These are phyloP conservation scores for Gypsophila paniculata DNA, from an alignment of 179 eudicot species.

Conservation along the genomic window DNA sequence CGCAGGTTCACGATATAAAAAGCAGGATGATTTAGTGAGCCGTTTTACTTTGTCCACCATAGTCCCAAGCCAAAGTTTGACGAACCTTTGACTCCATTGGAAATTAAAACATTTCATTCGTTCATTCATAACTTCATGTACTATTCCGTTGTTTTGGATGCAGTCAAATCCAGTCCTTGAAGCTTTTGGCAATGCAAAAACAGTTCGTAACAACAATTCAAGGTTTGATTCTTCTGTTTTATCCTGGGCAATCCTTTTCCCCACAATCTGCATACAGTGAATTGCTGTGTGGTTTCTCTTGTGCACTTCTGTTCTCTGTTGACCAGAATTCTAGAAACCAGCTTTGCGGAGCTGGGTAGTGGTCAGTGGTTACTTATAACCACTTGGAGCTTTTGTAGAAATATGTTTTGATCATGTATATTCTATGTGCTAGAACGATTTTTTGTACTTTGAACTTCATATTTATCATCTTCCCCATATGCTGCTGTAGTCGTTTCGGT, in stretches of 20 bases:
- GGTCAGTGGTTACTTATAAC: neutral
- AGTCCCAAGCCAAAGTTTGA: neutral
- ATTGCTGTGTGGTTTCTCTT: neutral
- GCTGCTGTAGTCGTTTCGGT: slow-evolving; percentile 80
- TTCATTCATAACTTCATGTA: neutral
- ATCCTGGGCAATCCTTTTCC: slow-evolving; percentile 2
- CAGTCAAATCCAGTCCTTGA: slow-evolving; percentile 98
- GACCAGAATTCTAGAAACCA: neutral
- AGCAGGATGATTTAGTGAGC: neutral
- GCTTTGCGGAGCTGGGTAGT: neutral
- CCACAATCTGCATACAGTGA: neutral
- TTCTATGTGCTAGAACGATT: neutral
- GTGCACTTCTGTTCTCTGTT: neutral
- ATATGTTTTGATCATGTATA: neutral
- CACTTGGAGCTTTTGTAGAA: neutral
- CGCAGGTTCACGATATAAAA: neutral
- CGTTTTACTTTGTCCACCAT: too few species aligned
- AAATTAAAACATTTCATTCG: neutral
- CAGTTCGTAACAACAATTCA: slow-evolving; percentile 90
- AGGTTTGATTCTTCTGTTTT: slow-evolving; percentile 49
- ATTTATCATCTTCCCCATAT: slow-evolving; percentile 13
- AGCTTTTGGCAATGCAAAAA: slow-evolving; percentile 98
- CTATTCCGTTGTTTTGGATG: slow-evolving; percentile 28
- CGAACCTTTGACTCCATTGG: slow-evolving; percentile 7
- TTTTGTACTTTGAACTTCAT: neutral